Evolutionary conservation across 1,139 yeast species (phyloP), one percentile per base, ranked within the genome.

Genomic region (Nematodospora anomalae): DNA sequence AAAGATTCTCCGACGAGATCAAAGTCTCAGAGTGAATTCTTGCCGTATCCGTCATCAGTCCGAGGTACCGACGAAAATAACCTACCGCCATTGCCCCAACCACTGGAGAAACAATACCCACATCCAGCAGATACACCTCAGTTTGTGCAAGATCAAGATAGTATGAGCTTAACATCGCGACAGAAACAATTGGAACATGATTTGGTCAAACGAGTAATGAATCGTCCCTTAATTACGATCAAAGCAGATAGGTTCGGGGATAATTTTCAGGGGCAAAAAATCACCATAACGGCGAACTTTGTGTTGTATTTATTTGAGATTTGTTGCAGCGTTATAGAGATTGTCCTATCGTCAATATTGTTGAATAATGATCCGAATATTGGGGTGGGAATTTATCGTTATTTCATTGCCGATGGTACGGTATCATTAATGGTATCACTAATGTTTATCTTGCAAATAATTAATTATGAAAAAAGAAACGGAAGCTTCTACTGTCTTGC

Each of bases 401-500:
- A 62, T 41, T 58, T 70, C 37, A 59, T 71, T 16, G 73, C 74
- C 2, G 66, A 64, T 40, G 63, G 65, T 4, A 50, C 60, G 3
- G 53, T 70, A 18, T 59, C 73, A 2, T 45, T 67, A 4, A 52
- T 57, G 1, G 60, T 67, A 4, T 56, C 74, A 3, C 33, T 67
- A 4, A 47, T 68, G 20, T 68, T 71, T 42, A 54, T 69, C 24
- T 54, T 60, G 9, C 58, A 57, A 6, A 43, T 67, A 7, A 57
- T 71, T 35, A 65, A 64, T 38, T 70, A 66, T 39, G 75, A 69
- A 40, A 58, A 52, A 41, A 46, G 73, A 40, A 68, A 68, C 42
- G 75, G 76, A 2, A 64, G 70, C 32, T 67, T 70, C 41, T 70
- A 69, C 44, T 67, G 74, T 36, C 45, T 66, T 10, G 53, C 60